Base-by-base conservation (phyloP, 2,329 filamentous ascomycete species). In the Diaporthe caulivora region DNA sequence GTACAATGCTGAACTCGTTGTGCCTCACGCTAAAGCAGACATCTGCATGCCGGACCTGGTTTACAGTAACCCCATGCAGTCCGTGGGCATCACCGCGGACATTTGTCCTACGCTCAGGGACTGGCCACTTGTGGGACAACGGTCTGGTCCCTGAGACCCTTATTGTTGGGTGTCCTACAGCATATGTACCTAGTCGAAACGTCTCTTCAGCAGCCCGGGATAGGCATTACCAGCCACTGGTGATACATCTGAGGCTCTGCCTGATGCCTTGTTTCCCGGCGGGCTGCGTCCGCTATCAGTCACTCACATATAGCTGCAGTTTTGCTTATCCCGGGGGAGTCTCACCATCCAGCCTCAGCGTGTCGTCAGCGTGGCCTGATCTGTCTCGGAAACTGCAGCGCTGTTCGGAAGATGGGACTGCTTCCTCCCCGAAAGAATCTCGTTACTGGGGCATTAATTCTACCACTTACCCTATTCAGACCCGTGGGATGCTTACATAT, bases 201-300 rank as follows among this genome's bases (percentile, higher is more conserved):
- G 62, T 26, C 18, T n/a, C 62, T 26, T 37, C 62, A 51, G 44
- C 47, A 49, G 29, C 26, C n/a, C 29, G 29, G 62, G 44, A 15
- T 44, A 49, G 26, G 37, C n/a, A 31, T 18, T 71, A 53, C 68
- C 44, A 51, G 47, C 47, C 34, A 53, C 31, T 29, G 21, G 31
- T 60, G 34, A 31, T 60, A 24, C 47, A 40, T 53, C 57, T 71
- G 67, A 73, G 67, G 65, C 65, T 70, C 71, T 73, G 54, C 53
- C 49, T 42, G 21, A 64, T 18, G 15, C 49, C 24, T n/a, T 55
- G 10, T 29, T 18, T 47, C 21, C 68, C 40, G 68, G 57, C n/a
- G 62, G 62, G 34, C 47, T 26, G 47, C 65, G 51, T 58, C 53
- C 34, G 64, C 44, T 73, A 40, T 60, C 62, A 60, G 26, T 37